A percentile compares a stretch with the other conserved stretches of the same genome.
Conservation (phyloP, 306 rosid species). For the Gleditsia sinensis region DNA sequence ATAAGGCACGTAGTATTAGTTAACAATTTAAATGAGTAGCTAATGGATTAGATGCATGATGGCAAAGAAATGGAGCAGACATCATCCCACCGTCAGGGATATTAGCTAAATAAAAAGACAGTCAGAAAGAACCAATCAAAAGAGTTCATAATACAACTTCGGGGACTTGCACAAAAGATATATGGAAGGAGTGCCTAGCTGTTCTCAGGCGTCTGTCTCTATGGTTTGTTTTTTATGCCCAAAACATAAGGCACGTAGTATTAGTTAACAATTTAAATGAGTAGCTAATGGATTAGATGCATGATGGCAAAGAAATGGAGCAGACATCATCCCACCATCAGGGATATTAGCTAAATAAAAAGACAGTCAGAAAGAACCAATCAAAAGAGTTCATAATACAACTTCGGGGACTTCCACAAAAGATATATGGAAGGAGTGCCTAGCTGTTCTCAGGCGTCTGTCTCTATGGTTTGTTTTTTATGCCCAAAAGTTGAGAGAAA, state of each 20-base stretch:
- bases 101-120: constrained; percentile 16
- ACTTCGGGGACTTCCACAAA: neutral
- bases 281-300: constrained; percentile 26
- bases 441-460: neutral
- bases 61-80: constrained; percentile 23
- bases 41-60: constrained; percentile 19
- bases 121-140: neutral
- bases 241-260: constrained; percentile 34
- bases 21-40: constrained; percentile 32
- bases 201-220: neutral
- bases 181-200: constrained; percentile 17
- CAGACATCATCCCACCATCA: constrained; percentile 23
- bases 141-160: constrained; percentile 25
- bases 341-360: constrained; percentile 24
- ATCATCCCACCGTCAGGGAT: constrained; percentile 26
- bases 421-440: constrained; percentile 22
- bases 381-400: constrained; percentile 22
- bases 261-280: constrained; percentile 30
- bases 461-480: constrained; percentile 15
- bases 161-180: neutral
- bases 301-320: constrained; percentile 23
- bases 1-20: constrained; percentile 32
- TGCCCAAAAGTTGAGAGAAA: constrained; percentile 26
- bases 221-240: too few relatives aligned
- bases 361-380: neutral